A percentile compares a stretch with the other conserved stretches of the same genome.
These are phyloP conservation scores for Epichloe sp. DNA, from an alignment of 2,329 filamentous ascomycete species.

Conservation along the genomic window DNA sequence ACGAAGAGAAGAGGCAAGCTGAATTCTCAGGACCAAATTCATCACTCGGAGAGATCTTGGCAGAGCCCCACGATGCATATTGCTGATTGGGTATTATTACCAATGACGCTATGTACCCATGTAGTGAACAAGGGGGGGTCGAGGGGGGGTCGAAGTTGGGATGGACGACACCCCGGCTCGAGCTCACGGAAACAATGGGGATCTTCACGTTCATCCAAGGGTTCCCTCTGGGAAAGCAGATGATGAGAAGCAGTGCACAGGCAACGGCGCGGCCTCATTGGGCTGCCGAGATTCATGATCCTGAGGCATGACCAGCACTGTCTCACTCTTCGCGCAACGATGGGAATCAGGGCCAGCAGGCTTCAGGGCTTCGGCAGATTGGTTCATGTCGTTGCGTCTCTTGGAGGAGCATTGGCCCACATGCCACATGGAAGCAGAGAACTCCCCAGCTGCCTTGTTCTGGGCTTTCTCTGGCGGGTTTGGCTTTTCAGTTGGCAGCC, in stretches of 20 bases:
- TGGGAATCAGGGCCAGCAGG: too few relatives aligned
- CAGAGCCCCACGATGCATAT: background rate
- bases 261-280: background rate
- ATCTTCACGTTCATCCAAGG: background rate
- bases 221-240: background rate
- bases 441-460: too few relatives aligned
- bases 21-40: background rate
- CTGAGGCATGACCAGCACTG: background rate
- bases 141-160: background rate
- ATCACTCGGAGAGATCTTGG: background rate
- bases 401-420: background rate
- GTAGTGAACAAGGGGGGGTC: background rate
- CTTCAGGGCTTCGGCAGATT: background rate
- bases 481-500: background rate
- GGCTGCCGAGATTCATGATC: background rate
- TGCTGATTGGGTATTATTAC: background rate
- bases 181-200: constrained; percentile 1
- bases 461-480: too few relatives aligned
- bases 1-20: background rate
- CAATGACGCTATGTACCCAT: background rate
- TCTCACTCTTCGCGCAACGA: background rate
- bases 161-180: background rate
- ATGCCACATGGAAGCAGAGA: background rate
- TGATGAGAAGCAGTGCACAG: background rate
- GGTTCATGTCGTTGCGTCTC: background rate